Evolutionary conservation across 305 asterid genomes (phyloP).

Genomic region (Coffea humblotiana): DNA sequence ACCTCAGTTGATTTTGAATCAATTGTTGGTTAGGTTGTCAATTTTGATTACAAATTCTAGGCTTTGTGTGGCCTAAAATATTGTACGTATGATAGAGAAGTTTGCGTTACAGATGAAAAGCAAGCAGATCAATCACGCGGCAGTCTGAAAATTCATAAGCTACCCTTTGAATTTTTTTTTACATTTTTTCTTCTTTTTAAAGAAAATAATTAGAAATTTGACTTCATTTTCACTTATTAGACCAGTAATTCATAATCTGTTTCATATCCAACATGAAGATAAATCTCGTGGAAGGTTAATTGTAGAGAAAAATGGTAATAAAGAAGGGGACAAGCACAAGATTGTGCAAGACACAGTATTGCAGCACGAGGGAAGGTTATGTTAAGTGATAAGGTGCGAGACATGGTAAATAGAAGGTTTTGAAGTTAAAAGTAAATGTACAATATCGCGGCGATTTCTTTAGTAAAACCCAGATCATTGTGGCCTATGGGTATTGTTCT

Average conservation of each 20-base stretch:
- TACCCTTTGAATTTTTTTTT: background rate
- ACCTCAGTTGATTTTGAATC: background rate
- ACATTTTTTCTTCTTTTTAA: background rate
- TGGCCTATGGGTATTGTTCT: no score
- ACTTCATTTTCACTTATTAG: no score
- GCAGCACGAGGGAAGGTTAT: no score
- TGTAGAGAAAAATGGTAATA: background rate
- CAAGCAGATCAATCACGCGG: background rate
- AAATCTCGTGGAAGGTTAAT: no score
- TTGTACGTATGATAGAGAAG: background rate
- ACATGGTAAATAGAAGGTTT: background rate
- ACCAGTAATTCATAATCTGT: no score
- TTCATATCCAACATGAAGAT: no score
- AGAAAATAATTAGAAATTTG: background rate
- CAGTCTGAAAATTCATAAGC: background rate
- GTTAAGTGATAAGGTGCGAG: no score
- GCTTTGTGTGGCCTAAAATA: background rate
- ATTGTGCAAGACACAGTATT: background rate
- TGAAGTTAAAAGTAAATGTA: no score
- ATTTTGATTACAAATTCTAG: background rate
- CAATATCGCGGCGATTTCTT: no score
- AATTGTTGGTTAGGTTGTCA: conserved; percentile 7
- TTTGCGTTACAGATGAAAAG: background rate
- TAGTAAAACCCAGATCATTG: no score
- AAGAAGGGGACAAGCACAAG: background rate